Conservation (phyloP, 768 basidiomycete species). For the Leccinum arenicola region DNA sequence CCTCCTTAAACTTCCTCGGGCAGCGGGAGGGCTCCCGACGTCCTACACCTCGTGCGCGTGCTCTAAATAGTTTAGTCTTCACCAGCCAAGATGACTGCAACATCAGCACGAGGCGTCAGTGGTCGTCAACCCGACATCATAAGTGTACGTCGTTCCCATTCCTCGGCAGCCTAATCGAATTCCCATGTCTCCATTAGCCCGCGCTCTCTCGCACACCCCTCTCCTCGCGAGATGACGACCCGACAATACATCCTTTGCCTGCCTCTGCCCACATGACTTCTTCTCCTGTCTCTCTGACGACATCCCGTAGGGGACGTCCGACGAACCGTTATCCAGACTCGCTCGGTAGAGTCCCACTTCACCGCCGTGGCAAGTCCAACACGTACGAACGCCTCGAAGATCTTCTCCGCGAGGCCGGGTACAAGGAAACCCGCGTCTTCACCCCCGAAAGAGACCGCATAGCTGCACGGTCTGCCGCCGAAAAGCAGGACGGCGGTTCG, state of each 20-base stretch:
- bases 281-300: constrained; percentile 39
- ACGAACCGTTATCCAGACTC: constrained; percentile 52
- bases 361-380: constrained; percentile 74
- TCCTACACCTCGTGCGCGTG: constrained; percentile 4
- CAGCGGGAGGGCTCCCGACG: constrained; percentile 4
- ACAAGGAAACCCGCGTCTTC: constrained; percentile 88
- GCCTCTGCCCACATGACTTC: constrained; percentile 2
- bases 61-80: neutral
- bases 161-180: constrained; percentile 11
- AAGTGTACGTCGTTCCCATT: constrained; percentile 1
- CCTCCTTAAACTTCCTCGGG: neutral
- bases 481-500: constrained; percentile 24
- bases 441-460: constrained; percentile 75
- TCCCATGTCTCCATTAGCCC: constrained; percentile 11
- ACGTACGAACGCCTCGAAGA: constrained; percentile 86
- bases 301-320: constrained; percentile 41
- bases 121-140: constrained; percentile 18
- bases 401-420: constrained; percentile 82
- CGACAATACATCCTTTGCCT: constrained; percentile 10
- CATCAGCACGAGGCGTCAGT: constrained; percentile 8
- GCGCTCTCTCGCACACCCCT: constrained; percentile 3
- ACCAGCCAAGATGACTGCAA: constrained; percentile 16
- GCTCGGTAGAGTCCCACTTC: constrained; percentile 69
- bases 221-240: constrained; percentile 7
- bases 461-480: constrained; percentile 24